Evolutionary conservation across 2,329 filamentous ascomycete genomes (phyloP), one percentile per base, ranked within the genome.

Genomic region (Zasmidium cellare): DNA sequence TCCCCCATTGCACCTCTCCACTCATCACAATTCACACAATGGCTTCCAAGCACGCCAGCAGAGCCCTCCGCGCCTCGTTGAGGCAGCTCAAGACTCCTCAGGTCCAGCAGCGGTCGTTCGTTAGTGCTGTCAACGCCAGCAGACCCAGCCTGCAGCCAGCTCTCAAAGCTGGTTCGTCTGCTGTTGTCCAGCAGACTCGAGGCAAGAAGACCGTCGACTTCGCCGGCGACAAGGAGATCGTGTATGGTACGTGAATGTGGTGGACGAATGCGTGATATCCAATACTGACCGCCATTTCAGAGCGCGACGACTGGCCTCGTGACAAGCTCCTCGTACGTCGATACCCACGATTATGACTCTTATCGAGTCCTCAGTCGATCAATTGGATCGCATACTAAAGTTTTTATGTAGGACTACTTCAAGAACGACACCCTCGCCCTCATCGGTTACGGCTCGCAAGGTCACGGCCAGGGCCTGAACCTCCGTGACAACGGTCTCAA

Each of bases 141-240:
- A 74, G 74, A 65, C 65, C 75, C 53, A 72, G 76, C 55, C 72
- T 76, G 67, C 73, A 76, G 61, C 74, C 76, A 63, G 75, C 77
- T 51, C 77, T 77, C 68, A 78, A 76, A 69, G 74, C 77, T 35
- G 74, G 76, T 66, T 75, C 79, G 54, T 73, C 75, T 57, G 69
- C 75, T 44, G 73, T 78, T 51, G 74, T 86, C 76, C 64, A 67
- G 57, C 88, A 91, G 82, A 81, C 84, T 67, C 89, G 94, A 75
- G 94, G 94, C 77, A 81, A 96, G 75, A 97, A 99, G 91, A 97
- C 93, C 71, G 93, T 99, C 79, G 92, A 97, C 87, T 99, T 99
- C 79, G 94, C 94, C 69, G 94, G 92, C 73, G 84, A 85, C 76
- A 93, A 96, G 83, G 94, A 99, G 86, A 86, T 88, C 68, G 94